Percentiles rank a stretch among this genome's conserved stretches.
Conservation (phyloP, 768 basidiomycete genomes). For the Suillus fuscotomentosus region DNA sequence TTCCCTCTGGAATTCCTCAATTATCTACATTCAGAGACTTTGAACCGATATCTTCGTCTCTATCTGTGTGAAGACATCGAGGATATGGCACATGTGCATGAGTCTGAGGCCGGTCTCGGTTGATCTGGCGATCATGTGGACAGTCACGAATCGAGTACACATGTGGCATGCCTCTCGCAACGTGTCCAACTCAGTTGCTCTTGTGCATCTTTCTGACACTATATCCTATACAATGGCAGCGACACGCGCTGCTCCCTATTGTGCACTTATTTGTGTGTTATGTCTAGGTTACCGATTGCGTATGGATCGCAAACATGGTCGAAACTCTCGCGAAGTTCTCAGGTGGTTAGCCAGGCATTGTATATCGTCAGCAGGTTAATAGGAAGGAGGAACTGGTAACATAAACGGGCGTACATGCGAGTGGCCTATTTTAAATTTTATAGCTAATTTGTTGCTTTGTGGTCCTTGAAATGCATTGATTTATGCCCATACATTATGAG, state of each 20-base stretch:
- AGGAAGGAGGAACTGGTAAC: slow-evolving; percentile 25
- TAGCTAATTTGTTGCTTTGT: background rate
- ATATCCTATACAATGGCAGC: no score
- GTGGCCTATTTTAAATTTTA: background rate
- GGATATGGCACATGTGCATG: background rate
- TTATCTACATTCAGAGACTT: background rate
- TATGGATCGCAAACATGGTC: background rate
- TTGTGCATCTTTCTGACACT: background rate
- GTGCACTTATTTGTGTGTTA: background rate
- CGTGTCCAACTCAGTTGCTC: background rate
- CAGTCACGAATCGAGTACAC: background rate
- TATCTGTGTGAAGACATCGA: no score
- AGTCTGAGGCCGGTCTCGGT: background rate
- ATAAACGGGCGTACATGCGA: background rate
- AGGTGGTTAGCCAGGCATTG: background rate
- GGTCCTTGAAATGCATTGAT: background rate
- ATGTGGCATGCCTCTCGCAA: background rate
- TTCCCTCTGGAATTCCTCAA: no score
- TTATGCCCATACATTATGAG: background rate
- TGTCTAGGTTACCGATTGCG: background rate
- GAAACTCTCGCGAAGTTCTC: background rate
- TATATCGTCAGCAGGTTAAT: background rate
- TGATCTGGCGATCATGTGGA: background rate
- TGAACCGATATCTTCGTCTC: no score
- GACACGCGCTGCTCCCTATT: background rate